Evolutionary conservation across 306 rosid species (phyloP).

Genomic region (Lupinus albus): DNA sequence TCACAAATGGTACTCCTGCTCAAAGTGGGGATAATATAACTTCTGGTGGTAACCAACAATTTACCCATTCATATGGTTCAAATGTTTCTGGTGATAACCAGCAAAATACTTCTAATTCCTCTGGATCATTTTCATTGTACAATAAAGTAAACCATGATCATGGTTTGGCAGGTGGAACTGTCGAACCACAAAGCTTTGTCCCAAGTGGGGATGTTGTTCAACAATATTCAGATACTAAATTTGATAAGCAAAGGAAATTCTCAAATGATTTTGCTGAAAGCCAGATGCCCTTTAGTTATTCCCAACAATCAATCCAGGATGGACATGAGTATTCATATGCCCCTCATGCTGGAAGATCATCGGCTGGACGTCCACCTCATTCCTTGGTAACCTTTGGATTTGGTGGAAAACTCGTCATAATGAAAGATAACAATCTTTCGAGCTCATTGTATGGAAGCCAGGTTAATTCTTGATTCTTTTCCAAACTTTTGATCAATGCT

Average conservation of each 20-base stretch:
- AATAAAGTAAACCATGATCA: constrained; percentile 54
- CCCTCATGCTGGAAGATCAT: constrained; percentile 66
- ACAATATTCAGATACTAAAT: constrained; percentile 49
- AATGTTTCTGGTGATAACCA: constrained; percentile 48
- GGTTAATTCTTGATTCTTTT: constrained; percentile 57
- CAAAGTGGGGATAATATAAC: constrained; percentile 39
- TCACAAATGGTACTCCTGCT: constrained; percentile 44
- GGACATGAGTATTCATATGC: constrained; percentile 61
- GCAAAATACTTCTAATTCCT: constrained; percentile 54
- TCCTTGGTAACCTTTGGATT: constrained; percentile 85
- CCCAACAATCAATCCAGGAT: constrained; percentile 60
- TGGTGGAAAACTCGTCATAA: constrained; percentile 90
- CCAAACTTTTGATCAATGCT: constrained; percentile 37
- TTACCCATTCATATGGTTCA: constrained; percentile 53
- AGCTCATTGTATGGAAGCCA: constrained; percentile 65
- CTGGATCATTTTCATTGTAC: constrained; percentile 55
- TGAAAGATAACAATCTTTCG: constrained; percentile 63
- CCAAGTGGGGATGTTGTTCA: constrained; percentile 51
- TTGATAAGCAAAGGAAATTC: constrained; percentile 48
- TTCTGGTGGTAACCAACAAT: constrained; percentile 54
- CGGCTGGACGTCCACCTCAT: constrained; percentile 91
- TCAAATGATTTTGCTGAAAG: constrained; percentile 57
- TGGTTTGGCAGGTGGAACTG: constrained; percentile 53
- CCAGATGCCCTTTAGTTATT: constrained; percentile 49
- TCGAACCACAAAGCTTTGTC: constrained; percentile 50